Base-by-base conservation (phyloP, 148 eudicot species). In the Nyssa sinensis region DNA sequence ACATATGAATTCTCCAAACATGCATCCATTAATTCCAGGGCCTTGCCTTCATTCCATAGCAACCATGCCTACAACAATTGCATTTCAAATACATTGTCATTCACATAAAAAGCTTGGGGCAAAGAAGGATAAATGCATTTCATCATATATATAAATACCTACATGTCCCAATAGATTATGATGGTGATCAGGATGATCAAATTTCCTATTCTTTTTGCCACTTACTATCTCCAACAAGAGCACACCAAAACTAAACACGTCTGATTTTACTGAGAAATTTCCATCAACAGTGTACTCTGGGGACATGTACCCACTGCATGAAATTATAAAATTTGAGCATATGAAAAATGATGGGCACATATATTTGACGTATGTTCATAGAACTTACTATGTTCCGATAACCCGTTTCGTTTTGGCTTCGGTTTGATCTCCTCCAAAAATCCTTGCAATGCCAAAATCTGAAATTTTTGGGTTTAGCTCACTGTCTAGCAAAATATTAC, bases 261-360 rank as follows among this genome's bases (percentile, higher is more conserved):
- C 82, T 2, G 78, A 74, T 21, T 79, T 79, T 10, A 30, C 60
- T 5, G 78, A 79, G 28, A 62, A 79, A 21, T 68, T 74, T 6
- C 82, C 82, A 35, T 62, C 78, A 34, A 74, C 53, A 5, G 74
- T 64, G 23, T 79, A 79, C 27, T 79, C 78, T 14, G 82, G 82
- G 7, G 78, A 61, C 82, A 79, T 79, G 29, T 74, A 79, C 5
- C 82, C 82, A 70, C 78, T 79, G 74, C 39, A 74, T 10, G 4
- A 49, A 60, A 64, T 14, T 23, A 28, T 58, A 21, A 9, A 37
- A 23, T 14, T 55, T 55, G 21, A n/a, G 25, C 59, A n/a, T 67
- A 1, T n/a, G 7, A 24, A 67, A n/a, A 39, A 21, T 55, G 25
- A 7, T 17, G 9, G 19, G 19, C 25, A 44, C 12, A 4, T 44